Conservation (phyloP, 2,329 filamentous ascomycete genomes). For the Bipolaris gigantea region DNA sequence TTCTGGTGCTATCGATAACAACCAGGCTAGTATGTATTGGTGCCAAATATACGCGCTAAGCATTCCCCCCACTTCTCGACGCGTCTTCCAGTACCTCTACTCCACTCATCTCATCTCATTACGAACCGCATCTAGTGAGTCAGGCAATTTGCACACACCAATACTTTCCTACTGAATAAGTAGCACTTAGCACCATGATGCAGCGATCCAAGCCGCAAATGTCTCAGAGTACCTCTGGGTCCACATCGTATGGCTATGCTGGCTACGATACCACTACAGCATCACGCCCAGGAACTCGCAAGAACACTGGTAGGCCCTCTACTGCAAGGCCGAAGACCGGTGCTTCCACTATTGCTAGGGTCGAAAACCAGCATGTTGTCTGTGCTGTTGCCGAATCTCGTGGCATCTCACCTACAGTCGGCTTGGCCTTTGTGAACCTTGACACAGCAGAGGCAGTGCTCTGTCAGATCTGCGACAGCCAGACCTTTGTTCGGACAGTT, state of each 20-base stretch:
- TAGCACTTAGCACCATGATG: conserved; percentile 34
- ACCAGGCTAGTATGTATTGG: conserved; percentile 15
- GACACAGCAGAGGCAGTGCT: conserved; percentile 81
- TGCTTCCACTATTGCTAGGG: conserved; percentile 59
- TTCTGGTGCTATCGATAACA: conserved; percentile 31
- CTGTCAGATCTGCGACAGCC: conserved; percentile 89
- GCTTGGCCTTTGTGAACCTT: conserved; percentile 84
- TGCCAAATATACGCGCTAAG: conserved; percentile 19
- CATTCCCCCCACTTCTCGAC: conserved; percentile 6
- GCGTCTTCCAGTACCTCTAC: conserved; percentile 3
- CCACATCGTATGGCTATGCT: conserved; percentile 41
- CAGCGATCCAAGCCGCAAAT: conserved; percentile 28
- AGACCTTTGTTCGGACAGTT: conserved; percentile 85
- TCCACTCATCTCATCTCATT: conserved; percentile 3
- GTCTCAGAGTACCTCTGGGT: conserved; percentile 37
- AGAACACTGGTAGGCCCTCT: conserved; percentile 43
- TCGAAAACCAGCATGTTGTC: conserved; percentile 70
- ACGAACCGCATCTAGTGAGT: neutral
- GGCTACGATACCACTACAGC: conserved; percentile 43
- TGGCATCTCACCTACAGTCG: conserved; percentile 81
- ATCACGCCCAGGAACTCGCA: conserved; percentile 39
- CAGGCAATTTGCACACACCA: neutral
- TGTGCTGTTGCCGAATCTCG: conserved; percentile 87
- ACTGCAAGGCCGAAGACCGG: conserved; percentile 57
- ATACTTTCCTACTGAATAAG: conserved; percentile 26